Conservation (phyloP, 2,329 filamentous ascomycete species). For the Ceratocystis alfenasii region DNA sequence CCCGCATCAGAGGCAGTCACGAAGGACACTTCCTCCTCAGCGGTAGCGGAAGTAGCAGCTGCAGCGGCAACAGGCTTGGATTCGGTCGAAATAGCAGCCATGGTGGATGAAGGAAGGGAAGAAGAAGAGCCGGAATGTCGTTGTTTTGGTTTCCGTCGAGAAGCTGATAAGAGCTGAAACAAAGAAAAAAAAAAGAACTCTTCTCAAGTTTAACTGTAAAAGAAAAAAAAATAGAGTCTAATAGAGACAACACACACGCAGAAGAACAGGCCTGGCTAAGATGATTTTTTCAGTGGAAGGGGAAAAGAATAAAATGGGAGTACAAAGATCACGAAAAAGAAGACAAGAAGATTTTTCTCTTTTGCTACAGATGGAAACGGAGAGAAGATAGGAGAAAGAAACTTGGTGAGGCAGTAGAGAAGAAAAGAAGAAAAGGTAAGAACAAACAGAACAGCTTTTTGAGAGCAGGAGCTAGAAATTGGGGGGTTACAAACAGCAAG, state of each 20-base stretch:
- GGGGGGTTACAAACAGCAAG: neutral
- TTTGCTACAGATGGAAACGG: neutral
- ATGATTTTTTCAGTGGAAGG: neutral
- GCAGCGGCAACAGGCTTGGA: conserved; percentile 3
- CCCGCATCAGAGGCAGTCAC: conserved; percentile 7
- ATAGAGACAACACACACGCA: neutral
- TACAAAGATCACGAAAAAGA: conserved; percentile 2
- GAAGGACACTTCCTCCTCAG: conserved; percentile 5
- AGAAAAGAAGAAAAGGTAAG: neutral
- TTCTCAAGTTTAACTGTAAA: neutral
- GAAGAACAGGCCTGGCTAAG: neutral
- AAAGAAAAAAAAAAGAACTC: neutral
- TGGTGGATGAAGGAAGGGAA: neutral
- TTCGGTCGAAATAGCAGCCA: conserved; percentile 14
- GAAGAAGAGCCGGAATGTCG: conserved; percentile 26
- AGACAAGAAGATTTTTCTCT: neutral
- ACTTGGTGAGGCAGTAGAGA: neutral
- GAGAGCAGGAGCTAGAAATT: neutral
- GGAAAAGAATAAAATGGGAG: conserved; percentile 1
- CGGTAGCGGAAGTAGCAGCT: neutral
- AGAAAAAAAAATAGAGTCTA: conserved; percentile 13
- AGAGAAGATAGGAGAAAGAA: neutral
- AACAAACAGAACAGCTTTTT: neutral
- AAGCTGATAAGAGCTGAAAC: conserved; percentile 11
- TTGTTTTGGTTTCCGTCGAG: neutral